Base-by-base conservation (phyloP, 192 early-diverging fungal species). In the Rhizoclosmatium sp. region DNA sequence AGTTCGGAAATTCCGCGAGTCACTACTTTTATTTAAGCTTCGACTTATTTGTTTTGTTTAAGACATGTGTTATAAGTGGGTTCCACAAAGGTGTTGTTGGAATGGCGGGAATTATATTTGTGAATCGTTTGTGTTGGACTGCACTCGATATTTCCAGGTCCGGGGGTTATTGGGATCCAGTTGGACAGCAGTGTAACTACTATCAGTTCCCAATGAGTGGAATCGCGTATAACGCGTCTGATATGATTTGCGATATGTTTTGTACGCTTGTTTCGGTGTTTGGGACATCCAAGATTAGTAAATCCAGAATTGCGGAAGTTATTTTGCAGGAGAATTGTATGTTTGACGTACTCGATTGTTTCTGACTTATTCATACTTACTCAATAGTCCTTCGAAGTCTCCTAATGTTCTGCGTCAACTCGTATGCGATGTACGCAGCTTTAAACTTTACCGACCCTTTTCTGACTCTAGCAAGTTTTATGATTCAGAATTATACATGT, bases 31-130 rank as follows among this genome's bases (percentile, higher is more conserved):
- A 64, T 23, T 21, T 64, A 5, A 16, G 10, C 61, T 64, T 64
- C 21, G 61, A 64, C 21, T 64, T 64, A 5, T 64, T 64, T 64
- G 9, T 64, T n/a, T 21, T 64, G 9, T 64, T 16, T 67, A 79
- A 71, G 61, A 80, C 82, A 54, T 67, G 69, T 42, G 60, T 66
- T 39, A 46, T 81, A 7, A 54, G 51, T 54, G 9, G 51, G 5
- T 54, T 12, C 16, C 5, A 54, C 51, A 54, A 7, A 16, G 5
- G 51, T 7, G 51, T 54, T 16, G 5, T 54, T 16, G 9, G 51
- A 7, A 10, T 7, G 12, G 10, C 10, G 10, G 7, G 21, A 5
- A 5, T 65, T 65, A 5, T 65, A 16, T 23, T 65, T 65, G 62
- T 21, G 10, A 5, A 65, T 65, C 62, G 62, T 65, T 5, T 21